phyloP scores from a whole-genome alignment of 257 asterid genomes.

The Solanum chilense region DNA sequence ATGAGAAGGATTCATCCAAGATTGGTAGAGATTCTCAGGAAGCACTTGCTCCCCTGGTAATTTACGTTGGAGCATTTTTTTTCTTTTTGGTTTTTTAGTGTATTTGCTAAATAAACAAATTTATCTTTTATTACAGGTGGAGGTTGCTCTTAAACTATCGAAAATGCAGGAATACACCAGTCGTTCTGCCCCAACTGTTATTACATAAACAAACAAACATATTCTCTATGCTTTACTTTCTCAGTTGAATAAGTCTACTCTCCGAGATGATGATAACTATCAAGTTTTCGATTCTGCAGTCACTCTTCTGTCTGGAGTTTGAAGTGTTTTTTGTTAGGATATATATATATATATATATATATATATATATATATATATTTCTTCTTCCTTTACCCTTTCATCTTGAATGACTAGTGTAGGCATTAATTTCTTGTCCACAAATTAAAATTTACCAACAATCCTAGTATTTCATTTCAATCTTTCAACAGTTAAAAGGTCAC shows the following conservation, averaged over 20 bases:
- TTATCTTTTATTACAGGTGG: conserved; percentile 37
- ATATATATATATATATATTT: not conserved
- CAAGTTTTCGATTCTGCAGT: not conserved
- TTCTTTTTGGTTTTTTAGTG: not conserved
- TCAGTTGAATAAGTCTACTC: not conserved
- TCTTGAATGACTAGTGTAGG: not conserved
- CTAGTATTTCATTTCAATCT: not conserved
- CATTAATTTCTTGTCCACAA: not conserved
- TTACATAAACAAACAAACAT: conserved; percentile 33
- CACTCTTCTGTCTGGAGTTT: not conserved
- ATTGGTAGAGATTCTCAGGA: conserved; percentile 74
- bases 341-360: not conserved
- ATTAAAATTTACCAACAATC: not conserved
- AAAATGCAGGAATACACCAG: conserved; percentile 87
- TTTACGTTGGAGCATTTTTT: not conserved
- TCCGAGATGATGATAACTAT: not conserved
- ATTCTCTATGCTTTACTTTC: not conserved
- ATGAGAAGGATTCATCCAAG: conserved; percentile 76
- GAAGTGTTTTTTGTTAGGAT: not conserved
- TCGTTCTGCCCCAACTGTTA: conserved; percentile 87
- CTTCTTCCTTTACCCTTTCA: not conserved
- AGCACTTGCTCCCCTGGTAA: conserved; percentile 87
- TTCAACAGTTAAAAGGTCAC: no score
- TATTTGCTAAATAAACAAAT: not conserved
- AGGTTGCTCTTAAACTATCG: conserved; percentile 87